Base-by-base conservation (phyloP, 2,329 filamentous ascomycete genomes). In the Metarhizium rileyi region DNA sequence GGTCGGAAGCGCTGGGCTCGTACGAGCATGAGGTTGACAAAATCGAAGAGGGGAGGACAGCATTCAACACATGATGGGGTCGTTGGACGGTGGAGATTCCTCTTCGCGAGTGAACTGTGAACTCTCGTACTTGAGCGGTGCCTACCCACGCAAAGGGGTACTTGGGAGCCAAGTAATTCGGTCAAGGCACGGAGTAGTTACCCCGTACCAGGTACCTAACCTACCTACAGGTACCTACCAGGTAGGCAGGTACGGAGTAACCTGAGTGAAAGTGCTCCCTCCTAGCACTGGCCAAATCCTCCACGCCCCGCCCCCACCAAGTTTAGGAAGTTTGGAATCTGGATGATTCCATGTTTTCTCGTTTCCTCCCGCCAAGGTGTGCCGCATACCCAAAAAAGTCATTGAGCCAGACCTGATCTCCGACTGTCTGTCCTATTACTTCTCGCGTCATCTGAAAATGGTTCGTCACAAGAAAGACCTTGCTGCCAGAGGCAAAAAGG, bases 391-490 rank as follows among this genome's bases (percentile, higher is more conserved):
- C 63, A 90, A 91, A 76, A 93, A 94, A 66, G 91, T 85, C 70
- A 90, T 90, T 66, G 90, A 94, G 65, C 90, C 84, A 66, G 7
- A 91, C 90, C 80, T 96, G 90, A 90, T 96, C n/a, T n/a, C n/a
- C n/a, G n/a, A n/a, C n/a, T n/a, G n/a, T n/a, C n/a, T n/a, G 12
- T 30, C 28, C 12, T 30, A 12, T 6, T 30, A 12, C 28, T 6
- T 12, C 12, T 30, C 28, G 7, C 28, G 7, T 12, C 12, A 30
- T 12, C 28, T 6, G 28, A 20, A 86, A 14, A 96, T 95, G 90
- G 90, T 96, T 49, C 88, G 91, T 53, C 91, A 96, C 70, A 97
- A 96, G 72, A 97, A 97, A 70, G 90, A 96, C 69, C 65, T 68
- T 49, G 78, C 78, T 59, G 81, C 83, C 63, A 80, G 86, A 64